Evolutionary conservation across 306 rosid species (phyloP).

Genomic region (Comarum palustre): DNA sequence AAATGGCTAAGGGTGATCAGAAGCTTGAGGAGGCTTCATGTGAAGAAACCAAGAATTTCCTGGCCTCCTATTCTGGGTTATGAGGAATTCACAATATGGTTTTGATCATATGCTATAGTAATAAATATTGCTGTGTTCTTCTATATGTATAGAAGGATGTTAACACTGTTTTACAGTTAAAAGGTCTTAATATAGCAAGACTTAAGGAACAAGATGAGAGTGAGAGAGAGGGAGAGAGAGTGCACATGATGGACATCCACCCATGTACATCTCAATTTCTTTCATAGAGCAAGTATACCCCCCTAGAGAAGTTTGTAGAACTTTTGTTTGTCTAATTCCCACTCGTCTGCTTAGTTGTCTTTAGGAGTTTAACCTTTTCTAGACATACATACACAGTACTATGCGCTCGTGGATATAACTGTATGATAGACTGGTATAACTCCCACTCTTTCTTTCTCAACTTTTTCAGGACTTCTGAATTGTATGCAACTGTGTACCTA

Average conservation of each 20-base stretch:
- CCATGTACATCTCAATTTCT: conserved; percentile 14
- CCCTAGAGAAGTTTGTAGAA: conserved; percentile 26
- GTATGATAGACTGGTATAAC: conserved; percentile 24
- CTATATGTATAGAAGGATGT: conserved; percentile 43
- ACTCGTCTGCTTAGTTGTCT: conserved; percentile 38
- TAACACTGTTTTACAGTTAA: conserved; percentile 62
- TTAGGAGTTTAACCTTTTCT: conserved; percentile 27
- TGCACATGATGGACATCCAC: conserved; percentile 36
- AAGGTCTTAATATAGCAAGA: conserved; percentile 62
- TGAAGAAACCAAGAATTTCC: conserved; percentile 14
- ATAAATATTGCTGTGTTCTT: conserved; percentile 37
- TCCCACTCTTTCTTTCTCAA: conserved; percentile 17
- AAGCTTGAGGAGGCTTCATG: conserved; percentile 38
- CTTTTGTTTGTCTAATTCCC: conserved; percentile 31
- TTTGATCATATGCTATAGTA: conserved; percentile 20
- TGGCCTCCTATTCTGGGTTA: conserved; percentile 7
- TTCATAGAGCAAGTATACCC: conserved; percentile 10
- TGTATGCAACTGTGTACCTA: not conserved
- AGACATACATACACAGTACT: conserved; percentile 5
- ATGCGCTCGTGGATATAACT: conserved; percentile 25
- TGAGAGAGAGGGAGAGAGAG: conserved; percentile 29
- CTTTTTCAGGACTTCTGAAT: not conserved
- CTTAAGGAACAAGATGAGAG: conserved; percentile 42
- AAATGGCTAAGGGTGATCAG: conserved; percentile 28
- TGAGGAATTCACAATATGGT: conserved; percentile 2